Base-by-base conservation (phyloP, 129 eudicot species). In the Pittosporum tobira region DNA sequence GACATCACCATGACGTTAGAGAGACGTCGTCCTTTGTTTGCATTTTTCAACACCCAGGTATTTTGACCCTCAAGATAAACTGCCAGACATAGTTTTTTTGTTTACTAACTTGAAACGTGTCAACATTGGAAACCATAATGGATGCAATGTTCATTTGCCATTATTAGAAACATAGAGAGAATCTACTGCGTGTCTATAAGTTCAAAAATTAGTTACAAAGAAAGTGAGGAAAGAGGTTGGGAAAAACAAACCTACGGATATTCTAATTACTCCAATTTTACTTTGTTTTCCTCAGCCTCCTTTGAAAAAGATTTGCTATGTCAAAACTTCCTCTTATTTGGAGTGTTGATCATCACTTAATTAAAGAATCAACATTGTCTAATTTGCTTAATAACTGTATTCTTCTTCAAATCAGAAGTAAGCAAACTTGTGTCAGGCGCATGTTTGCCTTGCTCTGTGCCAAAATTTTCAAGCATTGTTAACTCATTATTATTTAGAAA, bases 401-500 rank as follows among this genome's bases (percentile, higher is more conserved):
- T 48, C 22, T 20, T 51, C 57, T 11, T 34, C 0, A 34, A 9
- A 34, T 34, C 40, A 34, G 40, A 34, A 34, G 40, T 34, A 34
- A 34, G 40, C 40, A 11, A 22, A 2, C 16, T 51, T 22, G 31
- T 2, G 6, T 23, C 31, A 22, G 30, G 13, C 3, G 30, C 31
- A 22, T 51, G 57, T 21, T 48, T 51, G 57, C 57, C 30, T 51
- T 51, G 57, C 24, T 25, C 57, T 23, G 57, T 51, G 30, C 30
- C 31, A 51, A 51, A 51, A 1, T 51, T 3, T 34, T 19, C 31
- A 7, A 51, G 12, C 57, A 51, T 26, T 6, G 18, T 11, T 26
- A 48, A 48, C 52, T 6, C 23, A 1, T 3, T 1, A 12, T 9
- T 10, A 22, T 22, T 51, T 22, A 10, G 31, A 34, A 34, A 34